phyloP scores from a whole-genome alignment of 352 stramenopile species.

The Pythium dissimile region DNA sequence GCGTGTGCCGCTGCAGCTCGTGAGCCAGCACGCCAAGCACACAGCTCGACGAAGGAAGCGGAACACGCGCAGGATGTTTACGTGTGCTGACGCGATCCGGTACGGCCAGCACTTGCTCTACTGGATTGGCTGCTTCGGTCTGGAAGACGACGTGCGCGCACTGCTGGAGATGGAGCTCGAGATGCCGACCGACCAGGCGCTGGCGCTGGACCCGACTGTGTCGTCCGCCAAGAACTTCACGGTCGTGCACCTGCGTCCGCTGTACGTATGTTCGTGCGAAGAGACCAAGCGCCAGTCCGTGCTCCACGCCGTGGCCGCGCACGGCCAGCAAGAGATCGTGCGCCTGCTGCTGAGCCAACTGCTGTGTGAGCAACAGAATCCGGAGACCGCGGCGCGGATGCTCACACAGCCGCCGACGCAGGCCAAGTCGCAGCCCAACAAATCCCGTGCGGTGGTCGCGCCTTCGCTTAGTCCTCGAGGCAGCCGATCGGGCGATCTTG shows the following conservation, averaged over 20 bases:
- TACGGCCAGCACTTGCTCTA: constrained; percentile 81
- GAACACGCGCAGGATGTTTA: constrained; percentile 19
- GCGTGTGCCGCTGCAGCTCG: constrained; percentile 30
- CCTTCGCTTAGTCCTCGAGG: neutral
- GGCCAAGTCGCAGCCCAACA: neutral
- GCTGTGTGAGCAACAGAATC: constrained; percentile 37
- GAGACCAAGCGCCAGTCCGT: constrained; percentile 61
- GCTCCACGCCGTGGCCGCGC: constrained; percentile 51
- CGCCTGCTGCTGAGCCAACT: constrained; percentile 47
- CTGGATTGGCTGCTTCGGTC: constrained; percentile 65
- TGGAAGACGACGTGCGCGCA: constrained; percentile 45
- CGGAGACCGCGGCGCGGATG: neutral
- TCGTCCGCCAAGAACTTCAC: neutral
- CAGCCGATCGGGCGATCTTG: neutral
- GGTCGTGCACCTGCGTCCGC: constrained; percentile 27
- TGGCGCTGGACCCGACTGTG: neutral
- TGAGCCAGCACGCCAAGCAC: neutral
- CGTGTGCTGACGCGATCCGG: constrained; percentile 38
- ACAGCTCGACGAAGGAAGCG: neutral
- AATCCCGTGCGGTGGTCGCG: constrained; percentile 2
- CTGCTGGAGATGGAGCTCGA: constrained; percentile 41
- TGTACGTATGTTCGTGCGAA: constrained; percentile 69
- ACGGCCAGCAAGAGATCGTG: constrained; percentile 52
- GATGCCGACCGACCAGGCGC: constrained; percentile 6
- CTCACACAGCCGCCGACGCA: neutral